These are phyloP conservation scores for Diplodia sapinea DNA, from an alignment of 2,329 filamentous ascomycete species.

Conservation along the genomic window DNA sequence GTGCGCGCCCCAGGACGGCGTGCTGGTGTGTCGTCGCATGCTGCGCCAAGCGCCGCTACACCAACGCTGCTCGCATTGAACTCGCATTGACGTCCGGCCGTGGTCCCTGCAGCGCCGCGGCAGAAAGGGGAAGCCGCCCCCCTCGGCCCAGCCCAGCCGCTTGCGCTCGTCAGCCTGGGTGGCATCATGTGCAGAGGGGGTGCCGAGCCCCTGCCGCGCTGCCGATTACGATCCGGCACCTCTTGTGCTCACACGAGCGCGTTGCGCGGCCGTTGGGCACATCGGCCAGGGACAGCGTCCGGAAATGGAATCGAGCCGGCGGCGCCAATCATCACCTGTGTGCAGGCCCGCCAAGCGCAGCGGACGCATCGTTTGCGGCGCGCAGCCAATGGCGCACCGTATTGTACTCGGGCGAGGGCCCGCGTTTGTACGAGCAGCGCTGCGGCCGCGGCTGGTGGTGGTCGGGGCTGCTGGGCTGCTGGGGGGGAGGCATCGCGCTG, in stretches of 20 bases:
- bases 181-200: conserved; percentile 12
- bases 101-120: conserved; percentile 19
- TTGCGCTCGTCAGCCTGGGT: conserved; percentile 15
- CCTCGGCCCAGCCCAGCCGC: not conserved
- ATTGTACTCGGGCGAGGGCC: conserved; percentile 15
- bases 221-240: not conserved
- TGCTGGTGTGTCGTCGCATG: conserved; percentile 15
- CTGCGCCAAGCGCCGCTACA: conserved; percentile 21
- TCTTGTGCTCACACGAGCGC: conserved; percentile 2
- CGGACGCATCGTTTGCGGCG: conserved; percentile 4
- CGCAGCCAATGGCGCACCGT: conserved; percentile 22
- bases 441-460: conserved; percentile 6
- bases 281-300: conserved; percentile 6
- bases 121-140: conserved; percentile 20
- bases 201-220: not conserved
- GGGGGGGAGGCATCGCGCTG: not conserved
- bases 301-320: conserved; percentile 12
- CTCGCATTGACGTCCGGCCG: not conserved
- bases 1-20: conserved; percentile 9
- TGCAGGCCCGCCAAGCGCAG: conserved; percentile 5
- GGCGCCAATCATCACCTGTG: not conserved
- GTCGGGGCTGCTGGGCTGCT: conserved; percentile 10
- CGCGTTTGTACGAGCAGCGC: conserved; percentile 23
- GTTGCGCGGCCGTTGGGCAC: conserved; percentile 11
- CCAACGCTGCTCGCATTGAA: conserved; percentile 13